Percentiles rank a stretch among this genome's conserved stretches.
Conservation (phyloP, 257 asterid species). For the Orobanche coerulescens region DNA sequence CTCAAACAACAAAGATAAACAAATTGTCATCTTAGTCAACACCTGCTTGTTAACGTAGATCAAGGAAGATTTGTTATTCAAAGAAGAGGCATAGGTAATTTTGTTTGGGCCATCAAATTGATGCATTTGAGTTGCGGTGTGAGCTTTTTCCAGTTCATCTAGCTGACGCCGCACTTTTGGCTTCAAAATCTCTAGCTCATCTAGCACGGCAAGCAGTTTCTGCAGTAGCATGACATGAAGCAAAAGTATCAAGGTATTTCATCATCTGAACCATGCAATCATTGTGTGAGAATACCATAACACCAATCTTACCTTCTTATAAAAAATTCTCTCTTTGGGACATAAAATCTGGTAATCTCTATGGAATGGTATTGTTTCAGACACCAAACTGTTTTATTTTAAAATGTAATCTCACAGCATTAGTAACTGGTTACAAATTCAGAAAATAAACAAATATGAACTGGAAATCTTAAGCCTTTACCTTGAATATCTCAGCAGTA, state of each 20-base stretch:
- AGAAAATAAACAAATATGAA: constrained; percentile 4
- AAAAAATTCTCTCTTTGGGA: constrained; percentile 41
- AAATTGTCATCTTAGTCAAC: constrained; percentile 5
- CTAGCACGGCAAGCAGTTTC: constrained; percentile 55
- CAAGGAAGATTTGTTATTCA: constrained; percentile 31
- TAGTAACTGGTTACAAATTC: constrained; percentile 9
- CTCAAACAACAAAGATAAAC: constrained; percentile 1
- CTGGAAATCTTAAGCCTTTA: constrained; percentile 20
- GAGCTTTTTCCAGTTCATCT: constrained; percentile 36
- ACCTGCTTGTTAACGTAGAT: constrained; percentile 45
- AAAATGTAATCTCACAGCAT: constrained; percentile 22
- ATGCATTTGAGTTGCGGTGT: constrained; percentile 29
- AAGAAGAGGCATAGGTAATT: constrained; percentile 30
- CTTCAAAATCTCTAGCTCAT: constrained; percentile 74
- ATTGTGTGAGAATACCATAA: constrained; percentile 1
- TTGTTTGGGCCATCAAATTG: constrained; percentile 33
- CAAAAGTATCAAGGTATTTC: constrained; percentile 18
- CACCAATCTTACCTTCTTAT: constrained; percentile 47
- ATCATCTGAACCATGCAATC: constrained; percentile 7
- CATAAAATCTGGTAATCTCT: constrained; percentile 54
- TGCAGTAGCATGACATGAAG: constrained; percentile 24
- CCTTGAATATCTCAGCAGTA: constrained; percentile 79
- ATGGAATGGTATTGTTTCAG: constrained; percentile 78
- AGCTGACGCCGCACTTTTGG: constrained; percentile 48
- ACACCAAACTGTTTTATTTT: constrained; percentile 61